Evolutionary conservation across 495 filamentous ascomycete species (phyloP), one percentile per base, ranked within the genome.

Genomic region (Daldinia loculata): DNA sequence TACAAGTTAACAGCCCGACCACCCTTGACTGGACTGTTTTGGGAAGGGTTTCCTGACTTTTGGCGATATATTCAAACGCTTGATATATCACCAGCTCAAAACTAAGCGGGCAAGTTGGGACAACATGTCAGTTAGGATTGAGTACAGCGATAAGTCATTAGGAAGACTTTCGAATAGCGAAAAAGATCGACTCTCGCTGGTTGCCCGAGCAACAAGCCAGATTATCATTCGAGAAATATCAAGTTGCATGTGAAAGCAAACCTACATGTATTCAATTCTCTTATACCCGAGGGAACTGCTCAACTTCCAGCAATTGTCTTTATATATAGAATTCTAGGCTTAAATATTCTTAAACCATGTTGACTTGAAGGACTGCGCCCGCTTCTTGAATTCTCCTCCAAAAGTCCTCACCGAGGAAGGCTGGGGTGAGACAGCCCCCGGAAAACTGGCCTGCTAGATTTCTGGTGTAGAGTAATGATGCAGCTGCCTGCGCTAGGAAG

Each of bases 381-480:
- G 63, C 67, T 34, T 34, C 67, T 24, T 48, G 27, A 19, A 63
- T 22, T 22, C 71, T 60, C 12, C 22, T 27, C n/a, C 69, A 26
- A n/a, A 74, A 55, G 51, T 74, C 71, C 2, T 32, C 19, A 14
- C 67, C 67, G 12, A 70, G 36, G 9, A 70, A 64, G 56, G 63
- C 67, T 9, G 67, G 71, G 0, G 71, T 74, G 14, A 74, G 63
- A 15, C 71, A 74, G 14, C 71, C 71, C 6, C 71, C 67, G 0
- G n/a, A 19, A 15, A 64, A 12, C 12, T 39, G 24, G 8, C 27
- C 29, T 45, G 55, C 69, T 14, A 72, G 15, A 3, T 24, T 57
- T 30, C 71, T 71, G 9, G 39, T 27, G 24, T 63, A 71, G 30
- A 74, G 67, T 12, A 74, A 50, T 14, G 67, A 68, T 32, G 71